Evolutionary conservation across 2,329 filamentous ascomycete species (phyloP), one percentile per base, ranked within the genome.

Genomic region (Ophiostoma montium): DNA sequence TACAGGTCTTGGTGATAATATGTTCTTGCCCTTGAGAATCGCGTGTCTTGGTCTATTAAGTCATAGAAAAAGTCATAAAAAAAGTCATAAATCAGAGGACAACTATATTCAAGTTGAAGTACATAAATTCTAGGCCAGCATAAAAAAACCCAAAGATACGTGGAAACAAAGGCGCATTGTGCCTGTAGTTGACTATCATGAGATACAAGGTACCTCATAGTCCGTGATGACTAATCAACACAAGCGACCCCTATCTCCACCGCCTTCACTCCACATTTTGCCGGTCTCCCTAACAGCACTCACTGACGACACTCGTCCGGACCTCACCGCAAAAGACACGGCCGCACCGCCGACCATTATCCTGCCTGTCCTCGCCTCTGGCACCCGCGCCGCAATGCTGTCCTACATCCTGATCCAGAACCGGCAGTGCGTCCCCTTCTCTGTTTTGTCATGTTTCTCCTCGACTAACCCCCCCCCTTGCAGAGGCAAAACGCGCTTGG

Each of bases 401-500:
- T 94, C 86, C 48, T 94, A 94, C 61, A 90, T 94, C 57, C 71
- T 94, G 55, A 89, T 94, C 50, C 86, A 94, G 62, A 94, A 94
- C 64, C 79, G 86, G 58, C 87, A 94, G 85, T 90, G 66, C 49
- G 63, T 57, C 9, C 19, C 21, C 10, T 16, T 9, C 30, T 15
- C 15, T 19, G 9, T 48, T 23, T 15, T 31, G 35, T 27, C 21
- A 2, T 30, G 35, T 18, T 46, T 23, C n/a, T 27, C 23, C 23
- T 27, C 23, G 23, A 27, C 23, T 3, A 23, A 3, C 5, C 10
- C 10, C 18, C 9, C 18, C 18, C 12, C 13, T 41, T 21, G 8
- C 57, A 95, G 90, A 76, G 92, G 92, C 69, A 98, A 98, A 73
- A 98, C 92, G 59, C 85, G 92, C 59, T 77, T 98, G 56, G 92